Conservation (phyloP, 306 rosid genomes). For the Cotoneaster glaucophyllus region DNA sequence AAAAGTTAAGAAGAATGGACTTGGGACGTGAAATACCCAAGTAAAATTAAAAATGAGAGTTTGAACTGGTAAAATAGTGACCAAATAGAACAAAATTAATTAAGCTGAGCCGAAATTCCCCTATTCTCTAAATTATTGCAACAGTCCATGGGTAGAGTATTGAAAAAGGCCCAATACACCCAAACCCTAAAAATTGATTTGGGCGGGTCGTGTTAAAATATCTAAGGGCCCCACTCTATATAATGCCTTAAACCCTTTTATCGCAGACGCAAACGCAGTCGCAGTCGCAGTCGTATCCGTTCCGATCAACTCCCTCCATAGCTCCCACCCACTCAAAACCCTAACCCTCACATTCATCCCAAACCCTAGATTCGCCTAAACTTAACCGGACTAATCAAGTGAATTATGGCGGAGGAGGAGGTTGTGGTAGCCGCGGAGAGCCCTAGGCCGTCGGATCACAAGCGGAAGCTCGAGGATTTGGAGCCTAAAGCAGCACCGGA, state of each 20-base stretch:
- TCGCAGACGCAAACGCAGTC: background rate
- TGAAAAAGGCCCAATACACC: background rate
- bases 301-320: background rate
- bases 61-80: too few relatives aligned
- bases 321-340: background rate
- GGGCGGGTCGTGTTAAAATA: background rate
- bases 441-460: constrained; percentile 59
- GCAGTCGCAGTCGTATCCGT: background rate
- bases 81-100: too few relatives aligned
- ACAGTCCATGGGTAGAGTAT: background rate
- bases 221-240: background rate
- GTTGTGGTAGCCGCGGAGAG: constrained; percentile 32
- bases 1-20: too few relatives aligned
- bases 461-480: constrained; percentile 83
- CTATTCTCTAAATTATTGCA: too few relatives aligned
- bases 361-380: constrained; percentile 10
- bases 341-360: background rate
- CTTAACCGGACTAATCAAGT: background rate
- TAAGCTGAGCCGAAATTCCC: too few relatives aligned
- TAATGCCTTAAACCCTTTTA: background rate
- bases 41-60: too few relatives aligned
- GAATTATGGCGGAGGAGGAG: constrained; percentile 76
- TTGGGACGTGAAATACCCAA: too few relatives aligned
- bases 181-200: background rate
- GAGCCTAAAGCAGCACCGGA: constrained; percentile 35